Base-by-base conservation (phyloP, 1,284 basidiomycete species). In the Coriolopsis trogii region DNA sequence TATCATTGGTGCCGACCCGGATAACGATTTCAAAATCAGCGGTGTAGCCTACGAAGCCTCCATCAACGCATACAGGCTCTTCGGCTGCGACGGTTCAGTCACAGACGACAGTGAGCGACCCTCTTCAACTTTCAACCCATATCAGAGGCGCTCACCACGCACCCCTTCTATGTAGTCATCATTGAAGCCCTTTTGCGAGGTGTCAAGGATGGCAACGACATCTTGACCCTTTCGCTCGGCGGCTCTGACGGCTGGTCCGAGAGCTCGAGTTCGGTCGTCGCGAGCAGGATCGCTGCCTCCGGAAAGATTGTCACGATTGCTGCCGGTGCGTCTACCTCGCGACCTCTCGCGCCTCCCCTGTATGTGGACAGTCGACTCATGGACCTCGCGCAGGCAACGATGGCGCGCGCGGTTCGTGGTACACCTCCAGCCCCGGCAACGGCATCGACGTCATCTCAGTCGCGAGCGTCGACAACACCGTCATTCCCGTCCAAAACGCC, bases 191-290 rank as follows among this genome's bases (percentile, higher is more conserved):
- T 83, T 3, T 67, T 81, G 8, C 73, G 59, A 26, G 79, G 73
- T 25, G 74, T 77, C 26, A 65, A 65, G 20, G 78, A 81, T 24
- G 79, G 76, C 6, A 73, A 78, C 56, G 80, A 89, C 63, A 78
- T 88, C 46, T 69, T 89, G 53, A 84, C 81, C 4, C 70, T 89
- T 49, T 86, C 84, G 12, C 67, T 89, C 15, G 85, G 85, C 30
- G 79, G 78, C 18, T 64, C 78, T n/a, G 72, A 75, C 58, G 81
- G 81, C 20, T 87, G 84, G 84, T 80, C 82, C 0, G 77, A 80
- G 59, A 72, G 74, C 23, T 70, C 76, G 10, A 67, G 72, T 45
- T 64, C 77, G 15, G 80, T 85, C 8, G 73, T 85, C n/a, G 79
- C 82, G 0, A 79, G 75, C 52, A 67, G 82, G 42, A 76, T 86